Conservation (phyloP, 2,329 filamentous ascomycete species). For the Aspergillus sclerotialis region DNA sequence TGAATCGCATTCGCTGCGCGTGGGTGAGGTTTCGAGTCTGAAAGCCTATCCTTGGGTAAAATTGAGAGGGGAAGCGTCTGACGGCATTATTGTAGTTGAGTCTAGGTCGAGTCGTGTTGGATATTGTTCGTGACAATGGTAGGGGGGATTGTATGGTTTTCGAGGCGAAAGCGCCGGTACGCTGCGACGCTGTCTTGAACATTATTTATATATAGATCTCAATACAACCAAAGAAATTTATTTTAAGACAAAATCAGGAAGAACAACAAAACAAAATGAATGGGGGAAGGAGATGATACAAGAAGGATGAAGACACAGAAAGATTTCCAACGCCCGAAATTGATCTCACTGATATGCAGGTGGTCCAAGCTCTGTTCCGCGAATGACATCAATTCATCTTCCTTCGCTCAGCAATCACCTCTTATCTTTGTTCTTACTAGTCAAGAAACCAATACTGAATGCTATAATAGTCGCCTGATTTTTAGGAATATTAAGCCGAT, state of each 20-base stretch:
- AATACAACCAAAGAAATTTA: not conserved
- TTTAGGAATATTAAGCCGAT: too few species aligned
- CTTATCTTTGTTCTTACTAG: too few species aligned
- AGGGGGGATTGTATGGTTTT: conserved; percentile 12
- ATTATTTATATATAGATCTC: conserved; percentile 6
- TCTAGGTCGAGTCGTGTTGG: conserved; percentile 11
- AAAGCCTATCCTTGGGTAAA: conserved; percentile 3
- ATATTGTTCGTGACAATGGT: conserved; percentile 15
- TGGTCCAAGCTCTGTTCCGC: conserved; percentile 23
- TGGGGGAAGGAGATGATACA: conserved; percentile 6
- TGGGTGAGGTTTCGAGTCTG: conserved; percentile 19
- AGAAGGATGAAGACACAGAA: too few species aligned
- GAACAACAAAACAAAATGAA: conserved; percentile 1
- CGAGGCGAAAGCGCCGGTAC: conserved; percentile 18
- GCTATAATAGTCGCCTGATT: too few species aligned
- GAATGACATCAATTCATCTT: too few species aligned
- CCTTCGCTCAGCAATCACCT: not conserved
- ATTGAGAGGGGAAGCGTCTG: not conserved
- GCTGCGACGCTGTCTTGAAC: conserved; percentile 17
- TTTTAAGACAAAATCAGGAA: not conserved
- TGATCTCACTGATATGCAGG: conserved; percentile 14
- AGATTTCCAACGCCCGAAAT: too few species aligned
- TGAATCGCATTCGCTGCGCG: conserved; percentile 23
- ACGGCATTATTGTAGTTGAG: conserved; percentile 4
- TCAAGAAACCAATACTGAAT: too few species aligned